A percentile compares a stretch with the other conserved stretches of the same genome.
Evolutionary conservation across 257 asterid genomes (phyloP).

Genomic region (Verbena officinalis): DNA sequence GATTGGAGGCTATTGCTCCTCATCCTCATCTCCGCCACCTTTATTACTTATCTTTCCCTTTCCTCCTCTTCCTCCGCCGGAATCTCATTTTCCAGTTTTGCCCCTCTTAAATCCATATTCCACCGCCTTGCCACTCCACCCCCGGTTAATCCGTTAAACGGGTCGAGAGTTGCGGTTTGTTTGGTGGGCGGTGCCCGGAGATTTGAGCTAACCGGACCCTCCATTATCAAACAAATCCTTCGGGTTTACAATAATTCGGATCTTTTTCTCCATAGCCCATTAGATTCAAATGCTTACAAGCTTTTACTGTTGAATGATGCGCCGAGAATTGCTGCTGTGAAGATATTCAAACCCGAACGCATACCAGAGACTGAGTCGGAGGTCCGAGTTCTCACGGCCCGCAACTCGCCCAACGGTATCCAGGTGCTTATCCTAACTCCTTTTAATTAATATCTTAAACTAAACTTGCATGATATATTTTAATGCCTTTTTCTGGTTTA

Average conservation of each 20-base stretch:
- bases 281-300: conserved; percentile 76
- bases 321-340: conserved; percentile 75
- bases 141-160: conserved; percentile 24
- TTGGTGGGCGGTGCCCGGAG: conserved; percentile 98
- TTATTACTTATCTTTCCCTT: conserved; percentile 52
- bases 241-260: conserved; percentile 65
- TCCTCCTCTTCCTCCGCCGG: conserved; percentile 41
- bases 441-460: background rate
- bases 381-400: conserved; percentile 72
- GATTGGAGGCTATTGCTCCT: conserved; percentile 59
- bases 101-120: conserved; percentile 62
- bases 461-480: background rate
- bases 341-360: conserved; percentile 55
- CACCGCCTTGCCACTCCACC: conserved; percentile 16
- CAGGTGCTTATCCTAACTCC: conserved; percentile 56
- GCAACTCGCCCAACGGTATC: conserved; percentile 85
- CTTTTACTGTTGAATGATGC: conserved; percentile 60
- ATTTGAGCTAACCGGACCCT: conserved; percentile 95
- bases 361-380: conserved; percentile 63
- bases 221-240: conserved; percentile 69
- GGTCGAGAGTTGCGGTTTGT: conserved; percentile 83
- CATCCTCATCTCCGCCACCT: conserved; percentile 53
- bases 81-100: conserved; percentile 37
- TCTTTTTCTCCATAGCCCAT: conserved; percentile 76
- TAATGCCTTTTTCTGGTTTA: background rate